Evolutionary conservation across 495 filamentous ascomycete genomes (phyloP), one percentile per base, ranked within the genome.

Genomic region (Hypomontagnella monticulosa): DNA sequence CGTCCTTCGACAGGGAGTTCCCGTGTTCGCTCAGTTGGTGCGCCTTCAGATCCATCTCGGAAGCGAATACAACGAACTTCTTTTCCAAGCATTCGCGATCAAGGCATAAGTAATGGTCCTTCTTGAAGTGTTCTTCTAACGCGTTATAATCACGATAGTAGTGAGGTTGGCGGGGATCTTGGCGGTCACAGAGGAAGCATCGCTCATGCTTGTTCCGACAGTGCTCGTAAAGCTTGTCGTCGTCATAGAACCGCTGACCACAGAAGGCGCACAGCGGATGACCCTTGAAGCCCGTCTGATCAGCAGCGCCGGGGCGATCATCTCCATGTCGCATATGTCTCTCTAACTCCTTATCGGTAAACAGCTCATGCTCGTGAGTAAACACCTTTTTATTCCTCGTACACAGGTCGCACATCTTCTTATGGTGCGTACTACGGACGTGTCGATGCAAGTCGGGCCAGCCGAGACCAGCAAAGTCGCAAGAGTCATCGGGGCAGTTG

Each of bases 21-120:
- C 89, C 90, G 74, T 96, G 92, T 9, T 79, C 78, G 71, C 91
- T 88, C 5, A 96, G 73, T 67, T 93, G 90, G 75, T 96, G 92
- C 10, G 85, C 92, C 71, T 97, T 96, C 27, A 99, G 75, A 74
- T 98, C 95, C 80, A 99, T 88, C 69, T 96, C 90, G 0, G 92
- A 92, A 46, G 90, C 91, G 62, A 99, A 99, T 0, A 97, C 96
- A n/a, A 97, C 87, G 69, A 97, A 97, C 75, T 97, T 98, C 84
- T 97, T 97, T 60, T 98, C 95, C 72, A 93, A 69, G 61, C 95
- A 99, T 57, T 97, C 93, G 59, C 81, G 79, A 58, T 99, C 94
- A 1, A 83, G 71, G 67, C 95, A 99, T 1, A 91, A 77, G 70
- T 91, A 97, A 75, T 99, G 95, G 30, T 93, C 92, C 50, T 87